Evolutionary conservation across 192 early-diverging fungal genomes (phyloP).

Genomic region (Umbelopsis sp.): DNA sequence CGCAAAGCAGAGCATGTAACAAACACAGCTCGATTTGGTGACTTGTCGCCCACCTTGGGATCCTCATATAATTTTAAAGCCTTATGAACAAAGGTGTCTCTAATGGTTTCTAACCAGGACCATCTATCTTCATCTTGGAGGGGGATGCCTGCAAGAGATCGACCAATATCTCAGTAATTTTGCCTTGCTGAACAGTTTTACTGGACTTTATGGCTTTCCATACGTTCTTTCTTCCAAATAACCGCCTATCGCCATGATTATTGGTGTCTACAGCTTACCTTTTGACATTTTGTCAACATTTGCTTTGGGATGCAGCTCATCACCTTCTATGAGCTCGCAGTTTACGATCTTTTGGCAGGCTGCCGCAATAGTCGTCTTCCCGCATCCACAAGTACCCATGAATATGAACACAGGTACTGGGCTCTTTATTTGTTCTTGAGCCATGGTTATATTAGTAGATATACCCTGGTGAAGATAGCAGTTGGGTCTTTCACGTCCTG

Average conservation of each 20-base stretch:
- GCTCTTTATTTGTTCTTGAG: not conserved
- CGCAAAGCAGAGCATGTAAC: constrained; percentile 70
- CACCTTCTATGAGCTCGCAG: constrained; percentile 64
- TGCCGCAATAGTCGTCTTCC: constrained; percentile 61
- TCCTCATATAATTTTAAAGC: constrained; percentile 30
- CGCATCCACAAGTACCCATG: constrained; percentile 69
- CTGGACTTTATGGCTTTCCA: not conserved
- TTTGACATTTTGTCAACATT: constrained; percentile 67
- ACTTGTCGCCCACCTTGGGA: not conserved
- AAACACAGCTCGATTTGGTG: constrained; percentile 22
- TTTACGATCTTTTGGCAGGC: constrained; percentile 45
- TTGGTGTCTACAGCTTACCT: constrained; percentile 33
- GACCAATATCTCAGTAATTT: too few species aligned
- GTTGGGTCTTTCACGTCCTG: not conserved
- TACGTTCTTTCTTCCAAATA: not conserved
- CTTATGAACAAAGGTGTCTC: constrained; percentile 39
- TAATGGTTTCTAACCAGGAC: constrained; percentile 63
- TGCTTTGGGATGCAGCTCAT: constrained; percentile 59
- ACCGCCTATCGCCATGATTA: not conserved
- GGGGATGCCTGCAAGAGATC: constrained; percentile 34
- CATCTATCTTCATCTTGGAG: constrained; percentile 68
- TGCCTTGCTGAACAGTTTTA: too few species aligned
- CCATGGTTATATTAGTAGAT: not conserved
- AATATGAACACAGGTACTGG: constrained; percentile 56
- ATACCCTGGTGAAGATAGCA: not conserved